Evolutionary conservation across 225 moss, liverwort and hornwort genomes (phyloP), one percentile per base, ranked within the genome.

Genomic region (Bryum argenteum): DNA sequence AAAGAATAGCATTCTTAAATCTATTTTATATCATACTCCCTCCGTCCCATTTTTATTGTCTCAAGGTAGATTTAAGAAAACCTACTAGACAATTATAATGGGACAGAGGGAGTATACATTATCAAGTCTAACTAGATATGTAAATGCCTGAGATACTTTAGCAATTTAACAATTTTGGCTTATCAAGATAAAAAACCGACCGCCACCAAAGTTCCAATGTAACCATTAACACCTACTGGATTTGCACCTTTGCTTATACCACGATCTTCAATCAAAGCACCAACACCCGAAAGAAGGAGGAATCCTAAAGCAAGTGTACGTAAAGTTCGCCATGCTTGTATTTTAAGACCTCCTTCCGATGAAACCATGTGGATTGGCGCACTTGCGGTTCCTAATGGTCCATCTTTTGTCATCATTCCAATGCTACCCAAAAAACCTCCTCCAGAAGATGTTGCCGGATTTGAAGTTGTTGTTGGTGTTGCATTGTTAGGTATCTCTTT

Each of bases 181-280:
- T 33, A 33, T 2, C 33, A 33, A 33, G 7, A 3, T 5, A 33
- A 33, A 33, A 33, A 33, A 4, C 7, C 7, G 5, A 33, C 7
- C 5, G 7, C 7, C 7, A 4, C 5, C 0, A 33, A 33, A 6
- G 33, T 33, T 33, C 7, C 33, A 33, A 33, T 33, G 33, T 33
- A 33, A 33, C 33, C 33, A 33, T 33, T 33, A 33, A 33, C 33
- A 33, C 33, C 33, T 33, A 33, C 33, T 20, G 10, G 23, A 18
- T n/a, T 0, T 79, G 13, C 26, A 92, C 95, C 96, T 82, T 96
- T 91, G 60, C 85, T 93, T 61, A 93, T 91, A 50, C 90, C 85
- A 28, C 83, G 67, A 78, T 93, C 96, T 84, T 96, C 90, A 54
- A 93, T 89, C 5, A 93, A 73, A 58, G 91, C 91, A 67, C 91